Conservation (phyloP, 768 basidiomycete species). For the Hortiboletus flavorubellus region DNA sequence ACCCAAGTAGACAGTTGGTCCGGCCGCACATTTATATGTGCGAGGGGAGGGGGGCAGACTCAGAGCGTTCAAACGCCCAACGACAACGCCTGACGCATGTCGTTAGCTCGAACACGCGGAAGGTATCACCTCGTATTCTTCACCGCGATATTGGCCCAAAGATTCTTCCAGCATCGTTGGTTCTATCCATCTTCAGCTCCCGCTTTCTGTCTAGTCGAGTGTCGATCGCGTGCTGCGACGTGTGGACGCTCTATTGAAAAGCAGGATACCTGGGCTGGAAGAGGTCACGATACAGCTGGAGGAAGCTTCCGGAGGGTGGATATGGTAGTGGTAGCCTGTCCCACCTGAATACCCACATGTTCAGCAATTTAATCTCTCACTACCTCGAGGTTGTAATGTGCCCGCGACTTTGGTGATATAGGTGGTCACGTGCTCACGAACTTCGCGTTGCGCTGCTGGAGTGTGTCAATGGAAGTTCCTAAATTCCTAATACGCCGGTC, state of each 20-base stretch:
- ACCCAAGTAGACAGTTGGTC: constrained; percentile 56
- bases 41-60: too few species aligned
- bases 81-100: neutral
- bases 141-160: constrained; percentile 93
- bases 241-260: constrained; percentile 69
- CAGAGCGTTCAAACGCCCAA: too few species aligned
- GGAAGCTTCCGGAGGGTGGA: constrained; percentile 11
- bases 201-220: constrained; percentile 42
- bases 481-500: too few species aligned
- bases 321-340: constrained; percentile 5
- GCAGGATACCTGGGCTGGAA: constrained; percentile 74
- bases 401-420: too few species aligned
- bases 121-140: constrained; percentile 76
- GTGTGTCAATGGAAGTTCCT: too few species aligned
- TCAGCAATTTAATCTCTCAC: constrained; percentile 11
- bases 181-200: constrained; percentile 88
- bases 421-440: too few species aligned
- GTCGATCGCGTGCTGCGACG: constrained; percentile 68
- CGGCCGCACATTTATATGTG: too few species aligned
- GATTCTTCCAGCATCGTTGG: constrained; percentile 84
- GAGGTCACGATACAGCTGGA: constrained; percentile 92
- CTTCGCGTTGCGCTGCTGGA: too few species aligned
- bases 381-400: too few species aligned
- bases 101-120: constrained; percentile 67
- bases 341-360: constrained; percentile 1